Evolutionary conservation across 2,329 filamentous ascomycete genomes (phyloP).

Genomic region (Colletotrichum eremochloae): DNA sequence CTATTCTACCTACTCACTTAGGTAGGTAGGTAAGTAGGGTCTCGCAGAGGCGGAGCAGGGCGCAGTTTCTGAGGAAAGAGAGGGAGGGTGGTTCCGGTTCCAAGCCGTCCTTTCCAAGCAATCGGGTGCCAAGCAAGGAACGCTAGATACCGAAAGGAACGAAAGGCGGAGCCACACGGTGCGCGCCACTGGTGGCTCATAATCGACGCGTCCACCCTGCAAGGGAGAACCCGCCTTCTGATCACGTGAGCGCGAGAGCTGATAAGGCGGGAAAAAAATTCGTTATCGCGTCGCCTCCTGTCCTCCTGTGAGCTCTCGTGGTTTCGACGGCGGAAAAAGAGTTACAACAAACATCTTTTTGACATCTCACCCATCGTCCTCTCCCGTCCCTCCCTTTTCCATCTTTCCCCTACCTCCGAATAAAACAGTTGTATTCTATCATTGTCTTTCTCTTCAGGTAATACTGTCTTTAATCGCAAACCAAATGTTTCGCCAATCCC

Average conservation of each 20-base stretch:
- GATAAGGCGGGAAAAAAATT: conserved; percentile 38
- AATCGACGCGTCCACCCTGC: conserved; percentile 1
- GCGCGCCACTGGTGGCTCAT: conserved; percentile 13
- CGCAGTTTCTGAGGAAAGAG: neutral
- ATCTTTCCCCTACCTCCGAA: neutral
- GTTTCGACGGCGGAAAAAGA: conserved; percentile 28
- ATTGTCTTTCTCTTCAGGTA: conserved; percentile 6
- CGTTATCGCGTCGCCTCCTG: conserved; percentile 46
- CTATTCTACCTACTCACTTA: too few relatives aligned
- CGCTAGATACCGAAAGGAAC: conserved; percentile 11
- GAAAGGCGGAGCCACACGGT: conserved; percentile 8
- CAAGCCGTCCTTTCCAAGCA: neutral
- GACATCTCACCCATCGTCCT: neutral
- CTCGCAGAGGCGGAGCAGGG: neutral
- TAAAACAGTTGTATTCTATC: conserved; percentile 18
- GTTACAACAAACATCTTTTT: neutral
- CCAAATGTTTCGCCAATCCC: conserved; percentile 47
- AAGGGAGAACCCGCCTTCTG: neutral
- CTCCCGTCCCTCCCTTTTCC: conserved; percentile 7
- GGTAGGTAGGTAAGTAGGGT: neutral
- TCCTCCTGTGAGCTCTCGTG: conserved; percentile 23
- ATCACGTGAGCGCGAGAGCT: neutral
- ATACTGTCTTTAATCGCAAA: conserved; percentile 20
- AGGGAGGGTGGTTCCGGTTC: too few relatives aligned
- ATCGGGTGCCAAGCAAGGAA: too few relatives aligned